phyloP scores from a whole-genome alignment of 2,329 filamentous ascomycete species.

The Fusarium sp. region DNA sequence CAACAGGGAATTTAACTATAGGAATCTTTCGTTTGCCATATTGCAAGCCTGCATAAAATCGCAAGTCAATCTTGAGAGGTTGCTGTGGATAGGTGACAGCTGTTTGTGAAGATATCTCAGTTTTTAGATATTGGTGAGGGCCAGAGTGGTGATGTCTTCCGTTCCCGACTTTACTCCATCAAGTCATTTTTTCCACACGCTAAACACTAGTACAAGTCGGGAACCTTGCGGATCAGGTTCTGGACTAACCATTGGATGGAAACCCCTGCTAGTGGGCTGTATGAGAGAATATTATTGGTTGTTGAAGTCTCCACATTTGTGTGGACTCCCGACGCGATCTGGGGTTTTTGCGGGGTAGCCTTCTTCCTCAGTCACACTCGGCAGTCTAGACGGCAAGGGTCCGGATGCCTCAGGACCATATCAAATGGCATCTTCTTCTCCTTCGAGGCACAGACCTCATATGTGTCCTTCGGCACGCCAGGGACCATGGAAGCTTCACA shows the following conservation, averaged over 20 bases:
- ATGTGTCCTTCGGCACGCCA: background rate
- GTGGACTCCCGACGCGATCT: background rate
- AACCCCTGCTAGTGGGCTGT: background rate
- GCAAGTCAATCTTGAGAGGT: background rate
- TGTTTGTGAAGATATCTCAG: background rate
- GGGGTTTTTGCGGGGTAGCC: background rate
- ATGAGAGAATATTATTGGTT: background rate
- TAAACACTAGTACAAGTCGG: background rate
- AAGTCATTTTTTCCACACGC: background rate
- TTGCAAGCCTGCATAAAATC: no score
- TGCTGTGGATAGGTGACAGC: background rate
- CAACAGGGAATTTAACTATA: background rate
- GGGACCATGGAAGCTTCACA: slow-evolving; percentile 15
- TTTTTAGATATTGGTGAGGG: background rate
- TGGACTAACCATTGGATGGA: background rate
- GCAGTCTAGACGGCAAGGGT: slow-evolving; percentile 1
- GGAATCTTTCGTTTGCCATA: background rate
- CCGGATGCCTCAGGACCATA: background rate
- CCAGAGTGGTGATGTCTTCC: background rate
- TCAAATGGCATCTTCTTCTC: background rate
- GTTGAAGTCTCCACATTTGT: background rate
- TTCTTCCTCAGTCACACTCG: background rate
- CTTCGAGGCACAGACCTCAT: background rate
- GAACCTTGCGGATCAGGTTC: background rate
- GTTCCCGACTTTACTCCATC: background rate